Evolutionary conservation across 2,329 filamentous ascomycete species (phyloP).

Genomic region (Aureobasidium sp.): DNA sequence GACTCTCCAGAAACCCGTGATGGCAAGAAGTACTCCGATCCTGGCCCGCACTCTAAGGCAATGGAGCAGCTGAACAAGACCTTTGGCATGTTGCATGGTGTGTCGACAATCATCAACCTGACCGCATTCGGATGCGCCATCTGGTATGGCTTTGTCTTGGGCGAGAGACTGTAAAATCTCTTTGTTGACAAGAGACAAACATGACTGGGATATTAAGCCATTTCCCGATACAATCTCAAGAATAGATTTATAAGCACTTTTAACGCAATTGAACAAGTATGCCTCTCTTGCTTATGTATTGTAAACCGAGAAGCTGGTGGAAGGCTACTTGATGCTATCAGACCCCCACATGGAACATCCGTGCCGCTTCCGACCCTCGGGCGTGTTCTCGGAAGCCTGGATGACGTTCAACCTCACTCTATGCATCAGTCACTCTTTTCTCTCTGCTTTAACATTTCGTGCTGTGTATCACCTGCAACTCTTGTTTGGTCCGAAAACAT

Average conservation of each 20-base stretch:
- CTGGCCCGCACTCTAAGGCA: conserved; percentile 71
- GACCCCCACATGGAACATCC: conserved; percentile 41
- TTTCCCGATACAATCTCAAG: too few relatives aligned
- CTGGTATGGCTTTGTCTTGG: conserved; percentile 71
- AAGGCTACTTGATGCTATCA: conserved; percentile 27
- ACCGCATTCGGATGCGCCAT: conserved; percentile 61
- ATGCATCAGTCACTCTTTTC: not conserved
- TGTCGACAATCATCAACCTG: conserved; percentile 75
- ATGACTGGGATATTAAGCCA: not conserved
- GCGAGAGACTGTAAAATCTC: conserved; percentile 45
- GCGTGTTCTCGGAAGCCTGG: not conserved
- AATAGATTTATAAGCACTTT: not conserved
- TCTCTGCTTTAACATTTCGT: not conserved
- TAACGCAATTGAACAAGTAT: not conserved
- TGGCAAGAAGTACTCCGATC: conserved; percentile 78
- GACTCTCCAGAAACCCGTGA: conserved; percentile 63
- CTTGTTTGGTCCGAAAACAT: not conserved
- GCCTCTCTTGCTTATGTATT: not conserved
- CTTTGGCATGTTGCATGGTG: conserved; percentile 73
- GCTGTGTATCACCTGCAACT: not conserved
- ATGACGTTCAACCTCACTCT: conserved; percentile 21
- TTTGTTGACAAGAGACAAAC: not conserved
- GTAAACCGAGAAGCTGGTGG: not conserved
- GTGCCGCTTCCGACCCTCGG: conserved; percentile 19
- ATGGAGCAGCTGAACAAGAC: conserved; percentile 74